A percentile compares a stretch with the other conserved stretches of the same genome.
These are phyloP conservation scores for Annulohypoxylon truncatum DNA, from an alignment of 2,329 filamentous ascomycete genomes.

Conservation along the genomic window DNA sequence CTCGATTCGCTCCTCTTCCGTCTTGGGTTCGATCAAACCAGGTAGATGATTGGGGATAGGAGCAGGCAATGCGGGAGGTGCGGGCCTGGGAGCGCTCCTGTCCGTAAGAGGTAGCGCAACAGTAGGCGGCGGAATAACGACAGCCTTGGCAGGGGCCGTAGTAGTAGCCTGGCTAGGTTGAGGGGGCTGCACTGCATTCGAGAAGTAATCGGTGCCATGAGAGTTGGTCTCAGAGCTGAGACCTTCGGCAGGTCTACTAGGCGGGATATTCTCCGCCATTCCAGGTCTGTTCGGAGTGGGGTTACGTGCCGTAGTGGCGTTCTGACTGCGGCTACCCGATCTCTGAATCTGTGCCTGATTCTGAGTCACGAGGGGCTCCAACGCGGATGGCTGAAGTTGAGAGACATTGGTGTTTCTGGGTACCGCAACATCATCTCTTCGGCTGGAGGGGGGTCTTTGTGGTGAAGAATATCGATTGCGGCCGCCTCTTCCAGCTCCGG, in stretches of 20 bases:
- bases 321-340: conserved; percentile 49
- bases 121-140: conserved; percentile 44
- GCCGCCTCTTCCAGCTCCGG: conserved; percentile 34
- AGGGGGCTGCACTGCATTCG: conserved; percentile 14
- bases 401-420: conserved; percentile 7
- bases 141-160: conserved; percentile 38
- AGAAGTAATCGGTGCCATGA: conserved; percentile 43
- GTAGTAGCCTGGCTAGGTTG: conserved; percentile 36
- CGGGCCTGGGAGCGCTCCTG: conserved; percentile 18
- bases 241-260: conserved; percentile 30
- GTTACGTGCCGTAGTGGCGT: conserved; percentile 31
- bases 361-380: conserved; percentile 39
- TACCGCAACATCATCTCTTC: conserved; percentile 35
- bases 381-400: conserved; percentile 28
- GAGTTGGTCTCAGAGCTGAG: conserved; percentile 37
- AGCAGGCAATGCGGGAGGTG: conserved; percentile 15
- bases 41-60: conserved; percentile 41
- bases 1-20: conserved; percentile 53
- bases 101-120: conserved; percentile 42
- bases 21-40: conserved; percentile 50
- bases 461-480: conserved; percentile 25
- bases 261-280: conserved; percentile 24
- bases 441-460: conserved; percentile 23
- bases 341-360: conserved; percentile 42
- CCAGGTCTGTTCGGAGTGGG: conserved; percentile 26